These are phyloP conservation scores for Salix koriyanagi DNA, from an alignment of 345 rosid genomes.

Conservation along the genomic window DNA sequence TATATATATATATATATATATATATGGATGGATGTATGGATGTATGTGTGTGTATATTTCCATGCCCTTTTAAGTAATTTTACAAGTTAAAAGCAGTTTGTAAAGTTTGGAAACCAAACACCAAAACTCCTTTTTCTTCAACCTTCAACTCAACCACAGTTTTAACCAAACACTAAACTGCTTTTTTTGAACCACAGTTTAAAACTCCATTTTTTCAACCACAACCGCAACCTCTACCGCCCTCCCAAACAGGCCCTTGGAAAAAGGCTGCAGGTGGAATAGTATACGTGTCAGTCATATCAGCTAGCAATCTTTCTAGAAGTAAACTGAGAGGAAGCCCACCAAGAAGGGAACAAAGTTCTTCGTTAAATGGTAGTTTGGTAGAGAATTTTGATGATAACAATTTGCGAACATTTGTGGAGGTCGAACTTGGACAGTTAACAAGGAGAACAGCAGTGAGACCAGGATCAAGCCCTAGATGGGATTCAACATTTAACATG, in stretches of 20 bases:
- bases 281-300: constrained; percentile 64
- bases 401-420: constrained; percentile 75
- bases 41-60: no score
- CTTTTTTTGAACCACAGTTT: no score
- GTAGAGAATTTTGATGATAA: constrained; percentile 43
- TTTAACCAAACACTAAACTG: no score
- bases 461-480: constrained; percentile 62
- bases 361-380: constrained; percentile 24
- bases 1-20: no score
- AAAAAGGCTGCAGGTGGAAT: constrained; percentile 83
- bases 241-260: constrained; percentile 5
- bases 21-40: no score
- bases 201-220: no score
- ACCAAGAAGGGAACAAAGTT: constrained; percentile 43
- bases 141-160: no score
- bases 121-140: no score
- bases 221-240: no score
- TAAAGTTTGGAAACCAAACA: no score
- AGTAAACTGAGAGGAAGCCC: constrained; percentile 57
- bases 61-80: no score
- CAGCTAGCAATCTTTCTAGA: constrained; percentile 63
- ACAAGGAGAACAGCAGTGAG: constrained; percentile 65
- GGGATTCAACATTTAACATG: constrained; percentile 91
- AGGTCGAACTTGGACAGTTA: constrained; percentile 80
- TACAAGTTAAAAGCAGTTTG: no score